Evolutionary conservation across 805 yeast species (phyloP).

Genomic region (Kodamaea restingae): DNA sequence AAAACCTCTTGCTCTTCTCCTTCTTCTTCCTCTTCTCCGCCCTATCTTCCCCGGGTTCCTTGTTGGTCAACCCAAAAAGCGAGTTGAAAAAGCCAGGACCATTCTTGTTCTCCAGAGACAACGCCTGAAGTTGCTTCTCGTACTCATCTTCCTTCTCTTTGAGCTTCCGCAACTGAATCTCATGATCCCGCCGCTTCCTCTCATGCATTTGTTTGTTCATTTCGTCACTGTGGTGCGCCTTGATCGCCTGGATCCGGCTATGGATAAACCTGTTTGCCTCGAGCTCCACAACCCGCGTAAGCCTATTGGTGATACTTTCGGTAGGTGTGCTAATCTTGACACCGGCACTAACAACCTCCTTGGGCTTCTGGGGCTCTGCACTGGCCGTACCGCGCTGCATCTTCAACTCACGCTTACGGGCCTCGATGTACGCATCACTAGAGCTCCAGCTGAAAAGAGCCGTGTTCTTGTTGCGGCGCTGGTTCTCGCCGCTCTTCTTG

Average conservation of each 20-base stretch:
- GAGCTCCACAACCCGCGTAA: conserved; percentile 28
- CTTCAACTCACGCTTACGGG: conserved; percentile 26
- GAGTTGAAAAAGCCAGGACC: conserved; percentile 26
- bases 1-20: conserved; percentile 14
- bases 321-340: conserved; percentile 14
- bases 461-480: conserved; percentile 15
- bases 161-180: conserved; percentile 30
- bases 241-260: conserved; percentile 34
- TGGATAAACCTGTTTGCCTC: conserved; percentile 39
- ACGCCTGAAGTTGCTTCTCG: conserved; percentile 27
- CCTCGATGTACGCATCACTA: conserved; percentile 34
- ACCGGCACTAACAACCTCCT: conserved; percentile 2
- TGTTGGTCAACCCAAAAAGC: conserved; percentile 23
- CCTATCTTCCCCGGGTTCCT: background rate
- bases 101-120: conserved; percentile 20
- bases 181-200: conserved; percentile 38
- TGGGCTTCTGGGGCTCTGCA: background rate
- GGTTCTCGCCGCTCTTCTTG: conserved; percentile 9
- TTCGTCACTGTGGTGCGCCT: conserved; percentile 36
- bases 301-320: conserved; percentile 21
- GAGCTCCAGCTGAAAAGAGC: conserved; percentile 44
- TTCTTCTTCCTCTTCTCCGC: background rate
- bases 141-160: conserved; percentile 38
- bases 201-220: conserved; percentile 35
- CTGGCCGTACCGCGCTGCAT: conserved; percentile 4